Evolutionary conservation across 1,284 basidiomycete genomes (phyloP), one percentile per base, ranked within the genome.

Genomic region (Cutaneotrichosporon cavernicola): DNA sequence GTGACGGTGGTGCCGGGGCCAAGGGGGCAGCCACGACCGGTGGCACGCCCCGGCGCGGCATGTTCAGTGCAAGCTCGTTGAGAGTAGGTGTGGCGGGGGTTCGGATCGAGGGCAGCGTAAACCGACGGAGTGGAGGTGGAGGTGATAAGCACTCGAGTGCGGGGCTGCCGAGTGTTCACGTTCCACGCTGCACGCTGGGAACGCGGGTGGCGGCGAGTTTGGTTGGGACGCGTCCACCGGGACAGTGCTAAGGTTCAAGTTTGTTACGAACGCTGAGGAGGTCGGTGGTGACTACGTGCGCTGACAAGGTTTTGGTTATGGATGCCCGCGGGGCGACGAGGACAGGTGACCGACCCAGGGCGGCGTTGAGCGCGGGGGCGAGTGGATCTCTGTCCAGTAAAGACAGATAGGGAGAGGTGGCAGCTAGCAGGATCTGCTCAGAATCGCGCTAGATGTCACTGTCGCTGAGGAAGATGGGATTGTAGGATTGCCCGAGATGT

Each of bases 1-100:
- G 80, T 4, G 80, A 81, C 13, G 73, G 73, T 9, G 75, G 74
- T 9, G 73, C 70, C 7, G 77, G 75, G 9, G 74, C 66, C 14
- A 65, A 34, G 30, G 73, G 68, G 4, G 69, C 68, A 6, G 66
- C 70, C 8, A 58, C 60, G 0, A 68, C 50, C 7, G 71, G 64
- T 8, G 60, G 60, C 2, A 65, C 66, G 26, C 58, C 62, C 50
- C 67, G 70, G 26, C 71, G 72, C 2, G 76, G 76, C 77, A 77
- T 77, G 11, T n/a, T 43, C 55, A 56, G 38, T 18, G n/a, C 18
- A 18, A 8, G 7, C 11, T 32, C 14, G 31, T 31, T 53, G 31
- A 53, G 13, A 13, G 16, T 53, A 18, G 30, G 14, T 13, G 51
- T 6, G 11, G 31, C 18, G 14, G 18, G 16, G 40, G 43, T 46